Base-by-base conservation (phyloP, 192 early-diverging fungal genomes). In the Diversispora epigaea region DNA sequence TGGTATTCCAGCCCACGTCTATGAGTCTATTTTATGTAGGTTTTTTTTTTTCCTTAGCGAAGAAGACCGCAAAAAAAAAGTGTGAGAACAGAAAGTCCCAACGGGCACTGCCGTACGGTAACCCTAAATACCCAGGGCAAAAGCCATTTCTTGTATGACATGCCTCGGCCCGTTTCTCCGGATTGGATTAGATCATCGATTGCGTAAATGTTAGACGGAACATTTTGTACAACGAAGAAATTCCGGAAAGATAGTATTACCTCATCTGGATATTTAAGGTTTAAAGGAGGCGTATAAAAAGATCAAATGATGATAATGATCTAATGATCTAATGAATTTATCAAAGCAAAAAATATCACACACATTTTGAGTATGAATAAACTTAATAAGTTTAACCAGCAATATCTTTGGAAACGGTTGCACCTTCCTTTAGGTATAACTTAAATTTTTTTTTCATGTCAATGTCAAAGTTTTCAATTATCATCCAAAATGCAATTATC, bases 91-190 rank as follows among this genome's bases (percentile, higher is more conserved):
- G 25, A 72, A 49, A 55, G n/a, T 46, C 19, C 52, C 19, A 63
- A 73, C 56, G 44, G 58, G 58, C 71, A 44, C 46, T 62, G 58
- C 71, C 71, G 71, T 73, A 43, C 47, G 71, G 46, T 12, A 41
- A 40, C 56, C 55, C 12, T 22, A 68, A 68, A 50, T 47, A 44
- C 12, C n/a, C 46, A 46, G n/a, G 12, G 49, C 10, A 50, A 50
- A 15, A 50, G 49, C 52, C 39, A 22, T 49, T 39, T 17, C 21
- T 52, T 55, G 72, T 74, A 63, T 60, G 72, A 60, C 61, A 63
- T 32, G 25, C 17, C 44, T 62, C 72, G 72, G 72, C 43, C 60
- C 72, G 60, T 63, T 49, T 63, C 72, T 74, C 72, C 72, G 72
- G 72, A 74, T 58, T 52, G 70, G 56, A 72, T 58, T 72, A 46